Conservation (phyloP, 2,329 filamentous ascomycete species). For the Pseudogymnoascus sp. region DNA sequence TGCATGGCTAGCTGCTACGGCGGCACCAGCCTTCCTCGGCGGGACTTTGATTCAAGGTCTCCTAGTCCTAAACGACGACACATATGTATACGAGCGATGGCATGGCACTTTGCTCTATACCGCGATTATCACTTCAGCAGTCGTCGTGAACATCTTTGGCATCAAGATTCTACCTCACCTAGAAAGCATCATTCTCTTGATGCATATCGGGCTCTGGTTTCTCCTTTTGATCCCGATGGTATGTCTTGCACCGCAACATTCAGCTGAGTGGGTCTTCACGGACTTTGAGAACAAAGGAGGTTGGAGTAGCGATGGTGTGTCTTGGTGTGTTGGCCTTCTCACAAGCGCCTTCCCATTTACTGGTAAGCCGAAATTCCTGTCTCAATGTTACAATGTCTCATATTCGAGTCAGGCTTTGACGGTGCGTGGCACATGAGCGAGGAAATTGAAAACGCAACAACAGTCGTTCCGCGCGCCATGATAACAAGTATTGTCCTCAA, state of each 20-base stretch:
- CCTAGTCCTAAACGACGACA: conserved; percentile 32
- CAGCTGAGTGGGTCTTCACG: conserved; percentile 44
- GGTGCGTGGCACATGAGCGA: conserved; percentile 32
- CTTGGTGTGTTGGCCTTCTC: conserved; percentile 27
- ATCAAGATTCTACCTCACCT: conserved; percentile 35
- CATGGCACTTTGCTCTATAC: conserved; percentile 41
- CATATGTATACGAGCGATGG: conserved; percentile 34
- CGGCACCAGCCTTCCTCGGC: conserved; percentile 34
- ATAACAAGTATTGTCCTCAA: conserved; percentile 42
- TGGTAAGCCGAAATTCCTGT: conserved; percentile 7
- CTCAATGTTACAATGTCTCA: conserved; percentile 21
- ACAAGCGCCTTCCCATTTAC: conserved; percentile 12
- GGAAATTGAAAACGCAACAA: conserved; percentile 39
- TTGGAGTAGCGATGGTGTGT: conserved; percentile 35
- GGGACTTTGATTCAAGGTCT: conserved; percentile 39
- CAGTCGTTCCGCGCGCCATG: conserved; percentile 42
- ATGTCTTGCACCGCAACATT: conserved; percentile 33
- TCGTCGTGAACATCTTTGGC: conserved; percentile 42
- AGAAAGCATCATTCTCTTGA: conserved; percentile 40
- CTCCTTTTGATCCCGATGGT: conserved; percentile 30
- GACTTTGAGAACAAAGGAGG: conserved; percentile 43
- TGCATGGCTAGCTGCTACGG: conserved; percentile 32
- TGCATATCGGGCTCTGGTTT: conserved; percentile 37
- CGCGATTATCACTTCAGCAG: conserved; percentile 36
- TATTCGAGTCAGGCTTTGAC: conserved; percentile 13